phyloP scores from a whole-genome alignment of 2,329 filamentous ascomycete genomes.

The Beauveria scarabaeidicola region DNA sequence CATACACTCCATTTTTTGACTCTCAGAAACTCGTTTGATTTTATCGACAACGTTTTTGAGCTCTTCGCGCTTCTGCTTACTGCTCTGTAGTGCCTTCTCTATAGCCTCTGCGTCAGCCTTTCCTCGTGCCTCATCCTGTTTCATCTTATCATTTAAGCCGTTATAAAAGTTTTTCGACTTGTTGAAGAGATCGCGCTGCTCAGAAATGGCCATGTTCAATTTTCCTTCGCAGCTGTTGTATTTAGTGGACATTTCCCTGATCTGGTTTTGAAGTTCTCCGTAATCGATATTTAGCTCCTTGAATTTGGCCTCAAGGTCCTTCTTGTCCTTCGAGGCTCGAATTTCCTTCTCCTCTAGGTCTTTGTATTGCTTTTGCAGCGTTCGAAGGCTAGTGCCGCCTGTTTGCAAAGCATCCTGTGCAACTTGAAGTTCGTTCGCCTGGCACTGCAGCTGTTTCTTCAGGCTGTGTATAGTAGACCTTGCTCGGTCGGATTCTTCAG shows the following conservation, averaged over 20 bases:
- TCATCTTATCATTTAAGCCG: not conserved
- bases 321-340: not conserved
- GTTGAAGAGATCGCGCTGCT: conserved; percentile 11
- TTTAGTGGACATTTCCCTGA: not conserved
- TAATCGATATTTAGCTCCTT: conserved; percentile 6
- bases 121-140: not conserved
- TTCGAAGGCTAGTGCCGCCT: not conserved
- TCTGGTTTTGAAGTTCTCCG: not conserved
- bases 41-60: not conserved
- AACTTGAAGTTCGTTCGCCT: conserved; percentile 16
- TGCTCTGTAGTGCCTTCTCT: not conserved
- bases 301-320: conserved; percentile 6
- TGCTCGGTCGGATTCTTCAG: conserved; percentile 4
- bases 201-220: not conserved
- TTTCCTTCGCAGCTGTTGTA: not conserved
- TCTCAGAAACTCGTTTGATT: not conserved
- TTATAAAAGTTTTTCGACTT: conserved; percentile 5
- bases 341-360: not conserved
- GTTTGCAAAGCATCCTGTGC: conserved; percentile 14
- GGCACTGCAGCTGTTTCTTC: not conserved
- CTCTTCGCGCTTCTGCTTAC: conserved; percentile 4
- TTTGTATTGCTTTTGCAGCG: not conserved
- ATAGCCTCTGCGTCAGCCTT: not conserved
- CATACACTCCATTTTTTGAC: not conserved
- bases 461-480: conserved; percentile 11